A percentile compares a stretch with the other conserved stretches of the same genome.
phyloP scores from a whole-genome alignment of 805 yeast species.

The Yarrowia sp. region DNA sequence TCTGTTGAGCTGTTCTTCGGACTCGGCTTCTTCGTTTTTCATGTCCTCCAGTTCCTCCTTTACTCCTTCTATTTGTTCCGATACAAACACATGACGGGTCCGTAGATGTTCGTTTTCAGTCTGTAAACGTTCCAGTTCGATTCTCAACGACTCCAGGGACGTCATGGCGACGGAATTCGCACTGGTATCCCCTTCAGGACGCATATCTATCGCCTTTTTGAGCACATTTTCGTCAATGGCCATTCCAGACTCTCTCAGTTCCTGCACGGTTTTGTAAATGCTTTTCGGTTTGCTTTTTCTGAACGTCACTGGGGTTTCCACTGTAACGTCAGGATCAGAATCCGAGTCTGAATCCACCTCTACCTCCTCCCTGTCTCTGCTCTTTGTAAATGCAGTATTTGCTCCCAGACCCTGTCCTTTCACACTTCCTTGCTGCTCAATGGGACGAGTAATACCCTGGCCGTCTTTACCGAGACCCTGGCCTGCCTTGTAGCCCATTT shows the following conservation, averaged over 20 bases:
- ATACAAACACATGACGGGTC: conserved; percentile 9
- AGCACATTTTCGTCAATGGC: conserved; percentile 27
- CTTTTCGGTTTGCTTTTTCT: conserved; percentile 27
- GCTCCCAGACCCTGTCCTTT: conserved; percentile 64
- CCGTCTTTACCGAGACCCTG: conserved; percentile 74
- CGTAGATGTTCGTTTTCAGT: conserved; percentile 5
- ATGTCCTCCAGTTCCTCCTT: not conserved
- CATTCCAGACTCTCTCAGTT: conserved; percentile 35
- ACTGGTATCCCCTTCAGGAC: not conserved
- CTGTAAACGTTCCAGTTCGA: conserved; percentile 5
- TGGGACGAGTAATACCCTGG: conserved; percentile 76
- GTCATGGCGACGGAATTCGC: not conserved
- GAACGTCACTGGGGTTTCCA: not conserved
- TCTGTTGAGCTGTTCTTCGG: not conserved
- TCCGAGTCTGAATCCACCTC: not conserved
- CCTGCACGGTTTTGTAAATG: conserved; percentile 33
- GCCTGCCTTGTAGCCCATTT: conserved; percentile 87
- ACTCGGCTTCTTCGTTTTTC: not conserved
- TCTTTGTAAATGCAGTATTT: not conserved
- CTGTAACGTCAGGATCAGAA: not conserved
- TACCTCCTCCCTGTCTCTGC: not conserved
- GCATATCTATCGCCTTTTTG: conserved; percentile 2
- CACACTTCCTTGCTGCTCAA: conserved; percentile 64
- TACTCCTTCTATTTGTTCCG: conserved; percentile 27
- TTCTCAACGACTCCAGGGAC: conserved; percentile 1